These are phyloP conservation scores for Hirsutella thompsonii DNA, from an alignment of 2,329 filamentous ascomycete species.

Conservation along the genomic window DNA sequence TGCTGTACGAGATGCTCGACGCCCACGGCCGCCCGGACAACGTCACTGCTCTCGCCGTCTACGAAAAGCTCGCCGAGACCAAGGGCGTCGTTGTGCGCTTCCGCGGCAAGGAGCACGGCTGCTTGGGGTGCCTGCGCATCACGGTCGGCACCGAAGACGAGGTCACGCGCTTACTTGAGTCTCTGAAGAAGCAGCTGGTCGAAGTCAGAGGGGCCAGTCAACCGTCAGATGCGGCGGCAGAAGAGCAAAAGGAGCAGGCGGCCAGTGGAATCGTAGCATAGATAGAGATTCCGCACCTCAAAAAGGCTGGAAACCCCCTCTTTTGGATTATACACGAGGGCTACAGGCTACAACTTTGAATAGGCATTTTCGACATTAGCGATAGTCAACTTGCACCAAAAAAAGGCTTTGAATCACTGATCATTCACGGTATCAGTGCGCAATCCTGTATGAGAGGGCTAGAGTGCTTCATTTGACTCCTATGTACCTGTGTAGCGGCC, in stretches of 20 bases:
- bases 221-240: neutral
- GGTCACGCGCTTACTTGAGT: conserved; percentile 62
- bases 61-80: conserved; percentile 72
- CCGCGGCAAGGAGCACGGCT: conserved; percentile 83
- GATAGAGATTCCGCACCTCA: neutral
- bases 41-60: conserved; percentile 61
- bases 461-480: too few relatives aligned
- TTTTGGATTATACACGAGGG: too few relatives aligned
- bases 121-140: conserved; percentile 76
- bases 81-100: conserved; percentile 89
- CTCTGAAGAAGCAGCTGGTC: conserved; percentile 40
- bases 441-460: too few relatives aligned
- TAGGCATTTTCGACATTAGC: too few relatives aligned
- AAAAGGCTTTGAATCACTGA: too few relatives aligned
- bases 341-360: too few relatives aligned
- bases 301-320: too few relatives aligned
- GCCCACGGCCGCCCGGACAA: conserved; percentile 65
- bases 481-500: too few relatives aligned
- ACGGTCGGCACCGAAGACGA: conserved; percentile 87
- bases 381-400: too few relatives aligned
- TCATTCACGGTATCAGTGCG: too few relatives aligned
- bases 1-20: conserved; percentile 81
- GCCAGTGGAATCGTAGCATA: conserved; percentile 1
- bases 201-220: conserved; percentile 23
- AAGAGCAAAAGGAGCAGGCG: neutral